These are phyloP conservation scores for Volvox africanus DNA, from an alignment of 139 green algal species.

Conservation along the genomic window DNA sequence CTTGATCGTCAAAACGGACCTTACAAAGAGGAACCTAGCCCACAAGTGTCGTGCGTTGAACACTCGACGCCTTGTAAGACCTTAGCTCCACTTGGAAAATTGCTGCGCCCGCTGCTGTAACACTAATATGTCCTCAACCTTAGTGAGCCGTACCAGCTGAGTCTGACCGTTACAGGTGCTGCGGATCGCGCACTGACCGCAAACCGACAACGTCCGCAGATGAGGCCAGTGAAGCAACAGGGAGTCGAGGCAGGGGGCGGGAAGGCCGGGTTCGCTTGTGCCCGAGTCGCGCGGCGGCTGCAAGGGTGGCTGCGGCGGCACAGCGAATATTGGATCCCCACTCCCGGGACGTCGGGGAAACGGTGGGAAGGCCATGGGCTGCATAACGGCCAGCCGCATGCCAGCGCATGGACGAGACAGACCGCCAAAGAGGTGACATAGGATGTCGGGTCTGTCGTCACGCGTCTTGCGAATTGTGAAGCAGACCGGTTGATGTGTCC, in stretches of 20 bases:
- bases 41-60: too few relatives aligned
- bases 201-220: neutral
- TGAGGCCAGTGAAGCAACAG: neutral
- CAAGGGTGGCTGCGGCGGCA: neutral
- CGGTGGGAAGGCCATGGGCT: neutral
- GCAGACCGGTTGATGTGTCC: neutral
- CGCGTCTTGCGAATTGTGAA: neutral
- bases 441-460: neutral
- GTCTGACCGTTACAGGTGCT: neutral
- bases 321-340: too few relatives aligned
- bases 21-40: too few relatives aligned
- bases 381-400: neutral
- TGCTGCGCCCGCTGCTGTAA: too few relatives aligned
- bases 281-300: neutral
- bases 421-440: neutral
- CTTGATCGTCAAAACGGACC: too few relatives aligned
- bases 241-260: neutral
- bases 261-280: neutral
- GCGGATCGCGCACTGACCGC: neutral
- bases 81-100: too few relatives aligned
- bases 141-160: neutral
- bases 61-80: too few relatives aligned
- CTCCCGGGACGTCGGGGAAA: too few relatives aligned
- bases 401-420: neutral
- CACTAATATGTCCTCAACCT: neutral